Percentiles rank a stretch among this genome's conserved stretches.
Evolutionary conservation across 768 basidiomycete species (phyloP).

Genomic region (Lactarius tabidus): DNA sequence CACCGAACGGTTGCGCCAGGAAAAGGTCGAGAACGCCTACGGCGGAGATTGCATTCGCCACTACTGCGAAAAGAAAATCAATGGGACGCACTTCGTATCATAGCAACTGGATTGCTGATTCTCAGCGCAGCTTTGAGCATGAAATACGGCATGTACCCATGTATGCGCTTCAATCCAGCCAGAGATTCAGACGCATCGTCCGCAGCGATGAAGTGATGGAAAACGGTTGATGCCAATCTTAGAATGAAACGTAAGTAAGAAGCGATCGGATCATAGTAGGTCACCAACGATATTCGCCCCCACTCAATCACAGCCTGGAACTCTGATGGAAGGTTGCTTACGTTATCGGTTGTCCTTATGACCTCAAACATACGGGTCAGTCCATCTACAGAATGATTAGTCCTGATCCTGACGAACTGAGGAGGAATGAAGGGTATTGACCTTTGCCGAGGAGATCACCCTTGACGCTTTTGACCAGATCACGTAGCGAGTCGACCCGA

Average conservation of each 20-base stretch:
- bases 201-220: slow-evolving; percentile 90
- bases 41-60: neutral
- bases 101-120: slow-evolving; percentile 92
- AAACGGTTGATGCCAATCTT: slow-evolving; percentile 93
- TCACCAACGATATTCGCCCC: slow-evolving; percentile 89
- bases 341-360: slow-evolving; percentile 74
- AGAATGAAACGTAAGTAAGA: slow-evolving; percentile 6
- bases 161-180: slow-evolving; percentile 82
- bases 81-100: slow-evolving; percentile 76
- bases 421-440: slow-evolving; percentile 28
- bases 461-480: slow-evolving; percentile 81
- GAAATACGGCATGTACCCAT: slow-evolving; percentile 97
- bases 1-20: slow-evolving; percentile 95
- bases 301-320: slow-evolving; percentile 92
- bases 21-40: slow-evolving; percentile 83
- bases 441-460: slow-evolving; percentile 90
- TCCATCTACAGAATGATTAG: slow-evolving; percentile 57
- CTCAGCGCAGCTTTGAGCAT: slow-evolving; percentile 87
- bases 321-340: slow-evolving; percentile 74
- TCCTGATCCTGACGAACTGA: neutral
- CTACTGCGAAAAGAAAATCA: slow-evolving; percentile 1
- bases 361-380: slow-evolving; percentile 84
- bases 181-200: slow-evolving; percentile 91
- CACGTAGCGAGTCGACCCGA: slow-evolving; percentile 81
- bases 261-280: neutral